Percentiles rank a stretch among this genome's conserved stretches.
Evolutionary conservation across 2,329 filamentous ascomycete species (phyloP).

Genomic region (Salinomyces thailandicus): DNA sequence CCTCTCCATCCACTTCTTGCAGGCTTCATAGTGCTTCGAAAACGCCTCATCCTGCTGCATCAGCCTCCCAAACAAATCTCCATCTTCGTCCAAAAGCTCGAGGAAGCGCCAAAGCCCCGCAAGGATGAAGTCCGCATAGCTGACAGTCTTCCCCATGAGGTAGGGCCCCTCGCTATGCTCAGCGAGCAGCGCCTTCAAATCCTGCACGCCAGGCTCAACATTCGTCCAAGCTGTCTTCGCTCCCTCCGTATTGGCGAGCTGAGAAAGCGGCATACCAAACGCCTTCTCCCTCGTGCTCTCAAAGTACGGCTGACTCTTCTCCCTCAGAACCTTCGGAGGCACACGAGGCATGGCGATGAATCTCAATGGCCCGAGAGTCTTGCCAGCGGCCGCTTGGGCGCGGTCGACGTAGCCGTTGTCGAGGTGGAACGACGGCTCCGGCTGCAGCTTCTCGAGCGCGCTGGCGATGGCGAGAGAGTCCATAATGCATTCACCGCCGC

Average conservation of each 20-base stretch:
- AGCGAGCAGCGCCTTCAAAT: constrained; percentile 38
- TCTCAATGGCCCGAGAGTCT: constrained; percentile 29
- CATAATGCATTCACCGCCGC: constrained; percentile 51
- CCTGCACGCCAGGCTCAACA: constrained; percentile 29
- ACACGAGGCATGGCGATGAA: constrained; percentile 41
- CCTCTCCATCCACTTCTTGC: constrained; percentile 30
- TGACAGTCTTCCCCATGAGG: constrained; percentile 46
- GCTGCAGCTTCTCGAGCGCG: constrained; percentile 49
- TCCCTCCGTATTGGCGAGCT: constrained; percentile 23
- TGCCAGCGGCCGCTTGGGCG: constrained; percentile 33
- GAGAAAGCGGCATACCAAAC: constrained; percentile 42
- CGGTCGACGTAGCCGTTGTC: constrained; percentile 38
- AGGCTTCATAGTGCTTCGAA: constrained; percentile 29
- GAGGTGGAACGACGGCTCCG: constrained; percentile 48
- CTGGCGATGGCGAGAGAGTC: constrained; percentile 52
- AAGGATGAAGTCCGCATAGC: constrained; percentile 49
- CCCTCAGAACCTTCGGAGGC: constrained; percentile 42
- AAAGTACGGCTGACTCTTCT: constrained; percentile 47
- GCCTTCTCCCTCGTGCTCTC: constrained; percentile 38
- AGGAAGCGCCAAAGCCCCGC: constrained; percentile 37
- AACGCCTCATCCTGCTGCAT: constrained; percentile 31
- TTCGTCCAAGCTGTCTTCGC: constrained; percentile 42
- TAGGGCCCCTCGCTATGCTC: constrained; percentile 50
- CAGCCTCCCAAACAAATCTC: constrained; percentile 31
- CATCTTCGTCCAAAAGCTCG: constrained; percentile 20